These are phyloP conservation scores for Grammothele lineata DNA, from an alignment of 768 basidiomycete species.

Conservation along the genomic window DNA sequence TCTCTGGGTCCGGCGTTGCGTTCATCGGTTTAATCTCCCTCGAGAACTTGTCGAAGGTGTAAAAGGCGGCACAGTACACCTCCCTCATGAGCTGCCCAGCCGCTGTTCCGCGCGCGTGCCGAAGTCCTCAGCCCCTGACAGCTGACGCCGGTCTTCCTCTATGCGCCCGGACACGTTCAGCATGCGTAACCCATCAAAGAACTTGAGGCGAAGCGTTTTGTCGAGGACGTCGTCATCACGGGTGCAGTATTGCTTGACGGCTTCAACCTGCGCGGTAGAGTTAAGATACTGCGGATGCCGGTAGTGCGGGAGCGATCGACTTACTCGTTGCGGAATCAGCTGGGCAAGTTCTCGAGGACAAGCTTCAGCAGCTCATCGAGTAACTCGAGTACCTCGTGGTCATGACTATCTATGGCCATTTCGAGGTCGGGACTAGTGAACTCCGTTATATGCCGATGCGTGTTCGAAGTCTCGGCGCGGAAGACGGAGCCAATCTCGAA, in stretches of 20 bases:
- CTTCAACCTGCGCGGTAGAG: slow-evolving; percentile 26
- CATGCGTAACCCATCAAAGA: slow-evolving; percentile 50
- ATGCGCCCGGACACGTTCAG: slow-evolving; percentile 40
- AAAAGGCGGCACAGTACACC: slow-evolving; percentile 97
- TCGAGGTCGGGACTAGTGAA: slow-evolving; percentile 98
- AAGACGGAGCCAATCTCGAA: slow-evolving; percentile 97
- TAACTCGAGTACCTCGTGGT: slow-evolving; percentile 92
- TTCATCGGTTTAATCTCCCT: slow-evolving; percentile 93
- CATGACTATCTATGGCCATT: slow-evolving; percentile 97
- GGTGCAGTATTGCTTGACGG: slow-evolving; percentile 45
- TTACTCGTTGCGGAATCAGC: slow-evolving; percentile 76
- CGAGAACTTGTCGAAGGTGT: slow-evolving; percentile 97
- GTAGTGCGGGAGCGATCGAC: slow-evolving; percentile 19
- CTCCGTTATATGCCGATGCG: slow-evolving; percentile 96
- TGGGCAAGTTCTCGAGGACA: slow-evolving; percentile 82
- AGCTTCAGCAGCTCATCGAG: slow-evolving; percentile 81
- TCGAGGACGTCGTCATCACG: slow-evolving; percentile 52
- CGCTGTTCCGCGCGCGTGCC: slow-evolving; percentile 93
- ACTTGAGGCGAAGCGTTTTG: slow-evolving; percentile 45
- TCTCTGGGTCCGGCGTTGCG: slow-evolving; percentile 94
- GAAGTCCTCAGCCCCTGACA: slow-evolving; percentile 47
- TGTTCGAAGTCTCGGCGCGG: slow-evolving; percentile 96
- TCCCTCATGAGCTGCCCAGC: slow-evolving; percentile 89
- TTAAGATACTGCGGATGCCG: not conserved
- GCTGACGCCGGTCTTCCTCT: slow-evolving; percentile 28